Evolutionary conservation across 192 early-diverging fungal species (phyloP).

Genomic region (Diversispora epigaea): DNA sequence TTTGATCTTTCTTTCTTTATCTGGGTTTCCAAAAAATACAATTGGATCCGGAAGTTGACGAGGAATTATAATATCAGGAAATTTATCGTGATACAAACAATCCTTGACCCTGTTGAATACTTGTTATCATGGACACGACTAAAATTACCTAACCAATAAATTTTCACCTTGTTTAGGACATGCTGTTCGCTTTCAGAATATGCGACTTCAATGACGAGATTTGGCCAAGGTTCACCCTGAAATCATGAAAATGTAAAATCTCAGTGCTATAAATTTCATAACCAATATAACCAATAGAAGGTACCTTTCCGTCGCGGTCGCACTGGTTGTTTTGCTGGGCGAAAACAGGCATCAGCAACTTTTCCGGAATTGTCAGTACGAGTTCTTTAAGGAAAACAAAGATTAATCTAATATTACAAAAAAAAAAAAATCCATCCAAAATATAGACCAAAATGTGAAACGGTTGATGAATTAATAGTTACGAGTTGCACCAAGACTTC

Average conservation of each 20-base stretch:
- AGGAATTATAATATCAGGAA: too few species aligned
- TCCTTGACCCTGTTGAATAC: too few species aligned
- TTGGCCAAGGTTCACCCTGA: slow-evolving; percentile 7
- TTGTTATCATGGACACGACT: neutral
- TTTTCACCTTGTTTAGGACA: neutral
- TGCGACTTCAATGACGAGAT: slow-evolving; percentile 11
- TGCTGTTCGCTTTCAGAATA: slow-evolving; percentile 5
- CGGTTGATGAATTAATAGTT: slow-evolving; percentile 2
- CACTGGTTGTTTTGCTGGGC: neutral
- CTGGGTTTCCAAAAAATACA: too few species aligned
- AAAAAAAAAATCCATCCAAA: too few species aligned
- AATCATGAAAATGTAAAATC: neutral
- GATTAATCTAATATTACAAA: slow-evolving; percentile 16
- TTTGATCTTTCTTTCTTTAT: too few species aligned
- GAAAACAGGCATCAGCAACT: neutral
- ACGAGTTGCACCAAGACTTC: neutral
- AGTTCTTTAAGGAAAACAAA: neutral
- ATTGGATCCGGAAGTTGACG: too few species aligned
- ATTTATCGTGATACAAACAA: too few species aligned
- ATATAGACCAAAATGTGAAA: too few species aligned
- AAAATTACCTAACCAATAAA: neutral
- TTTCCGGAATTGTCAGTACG: neutral
- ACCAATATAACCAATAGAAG: neutral
- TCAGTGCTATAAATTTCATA: neutral
- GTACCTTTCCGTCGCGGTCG: neutral